Base-by-base conservation (phyloP, 805 yeast species). In the Lachancea fermentati region DNA sequence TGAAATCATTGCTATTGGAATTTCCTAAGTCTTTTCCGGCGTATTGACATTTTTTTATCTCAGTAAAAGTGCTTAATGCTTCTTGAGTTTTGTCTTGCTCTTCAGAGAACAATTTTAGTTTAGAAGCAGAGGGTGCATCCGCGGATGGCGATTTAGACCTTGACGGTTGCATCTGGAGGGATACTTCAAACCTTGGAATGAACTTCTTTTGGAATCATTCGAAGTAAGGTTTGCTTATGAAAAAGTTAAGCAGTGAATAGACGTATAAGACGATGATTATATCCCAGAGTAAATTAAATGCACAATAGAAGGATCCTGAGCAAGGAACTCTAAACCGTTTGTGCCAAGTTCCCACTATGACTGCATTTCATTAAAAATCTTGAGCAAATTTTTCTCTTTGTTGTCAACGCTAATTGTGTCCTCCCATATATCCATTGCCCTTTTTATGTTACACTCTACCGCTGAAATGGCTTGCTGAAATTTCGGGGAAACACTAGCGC, bases 1-100 rank as follows among this genome's bases (percentile, higher is more conserved):
- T 88, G 48, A 73, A 73, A 47, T 79, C 80, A 55, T 83, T 85
- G 31, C 72, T 69, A 37, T 82, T 85, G 2, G 88, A 73, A 28
- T 72, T 67, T 8, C 96, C 95, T 9, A 85, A 64, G 32, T 60
- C 51, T 54, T 79, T 81, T 39, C 68, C 68, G 15, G 76, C 68
- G 59, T 88, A 91, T 5, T 75, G 68, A 54, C 89, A 82, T 38
- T 73, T 73, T 19, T 63, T 62, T 34, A 91, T 55, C 45, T 65
- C 72, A 4, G 60, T 66, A 59, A 85, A 91, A 4, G 79, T 71
- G 16, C 54, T 39, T 41, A 67, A 54, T 0, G 96, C 96, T 59
- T 85, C 93, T 12, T 67, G 69, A 0, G 95, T 83, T 50, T 73
- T 78, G 58, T 78, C 77, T 9, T 68, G 75, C 29, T 65, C 68